Base-by-base conservation (phyloP, 2,329 filamentous ascomycete species). In the Myriosclerotinia duriaeana region DNA sequence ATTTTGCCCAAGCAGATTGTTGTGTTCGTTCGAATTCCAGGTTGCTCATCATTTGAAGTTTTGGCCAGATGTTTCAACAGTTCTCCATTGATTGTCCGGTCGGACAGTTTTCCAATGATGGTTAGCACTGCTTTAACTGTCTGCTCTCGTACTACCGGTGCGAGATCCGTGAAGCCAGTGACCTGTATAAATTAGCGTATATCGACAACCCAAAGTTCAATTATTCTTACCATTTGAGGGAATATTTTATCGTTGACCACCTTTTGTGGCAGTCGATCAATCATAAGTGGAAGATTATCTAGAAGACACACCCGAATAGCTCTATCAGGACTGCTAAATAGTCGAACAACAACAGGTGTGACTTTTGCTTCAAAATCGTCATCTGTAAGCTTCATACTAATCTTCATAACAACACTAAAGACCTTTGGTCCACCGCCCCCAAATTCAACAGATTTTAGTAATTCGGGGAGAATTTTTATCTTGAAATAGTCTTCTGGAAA, bases 361-460 rank as follows among this genome's bases (percentile, higher is more conserved):
- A 99, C 86, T 69, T 89, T 90, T 9, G 85, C 77, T 55, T 96
- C 91, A 76, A 96, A 99, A 77, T 99, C 95, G 12, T 98, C 95
- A 68, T 89, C 89, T 2, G 91, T 87, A 52, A 99, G 81, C 75
- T 97, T 98, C 8, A 88, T 82, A 5, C 92, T 88, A 72, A 99
- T 97, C 75, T 96, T 96, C 82, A 98, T 87, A 52, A 97, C 91
- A 1, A 96, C 88, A 1, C 84, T 81, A 68, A 99, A 91, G 0
- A 96, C 93, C 75, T 96, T 96, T 0, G 94, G 91, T 0, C 95
- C 95, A 38, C 95, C 95, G 14, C 94, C 95, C 9, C 95, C 95
- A 77, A 97, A 99, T 75, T 99, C 95, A n/a, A 98, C 93, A 0
- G 93, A 97, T 76, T 98, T 99, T n/a, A 99, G 84, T 40, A 99